Conservation (phyloP, 768 basidiomycete species). For the Calvatia gigantea region DNA sequence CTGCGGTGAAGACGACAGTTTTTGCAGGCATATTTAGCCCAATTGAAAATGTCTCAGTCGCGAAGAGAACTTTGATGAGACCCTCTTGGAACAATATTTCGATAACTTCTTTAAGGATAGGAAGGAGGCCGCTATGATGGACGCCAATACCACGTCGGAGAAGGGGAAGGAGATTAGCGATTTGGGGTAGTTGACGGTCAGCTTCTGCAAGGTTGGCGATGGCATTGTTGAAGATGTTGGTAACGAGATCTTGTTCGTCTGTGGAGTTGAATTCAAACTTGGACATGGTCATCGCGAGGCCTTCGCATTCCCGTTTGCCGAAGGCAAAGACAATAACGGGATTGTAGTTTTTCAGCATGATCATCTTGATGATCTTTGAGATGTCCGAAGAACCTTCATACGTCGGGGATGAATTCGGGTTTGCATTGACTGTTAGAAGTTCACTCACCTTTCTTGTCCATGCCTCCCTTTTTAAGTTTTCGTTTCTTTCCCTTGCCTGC, state of each 20-base stretch:
- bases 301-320: slow-evolving; percentile 97
- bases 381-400: slow-evolving; percentile 82
- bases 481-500: slow-evolving; percentile 88
- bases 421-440: background rate
- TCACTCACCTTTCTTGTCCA: slow-evolving; percentile 71
- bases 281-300: slow-evolving; percentile 84
- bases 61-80: slow-evolving; percentile 95
- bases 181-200: slow-evolving; percentile 90
- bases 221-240: slow-evolving; percentile 91
- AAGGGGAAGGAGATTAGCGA: slow-evolving; percentile 86
- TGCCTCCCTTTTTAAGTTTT: slow-evolving; percentile 90
- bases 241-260: slow-evolving; percentile 86
- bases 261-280: slow-evolving; percentile 94
- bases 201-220: slow-evolving; percentile 84
- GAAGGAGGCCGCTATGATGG: slow-evolving; percentile 96
- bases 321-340: slow-evolving; percentile 99
- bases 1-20: slow-evolving; percentile 95
- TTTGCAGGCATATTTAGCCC: slow-evolving; percentile 99
- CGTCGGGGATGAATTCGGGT: background rate
- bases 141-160: slow-evolving; percentile 95
- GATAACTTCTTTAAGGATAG: slow-evolving; percentile 97
- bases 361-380: slow-evolving; percentile 97
- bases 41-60: slow-evolving; percentile 98
- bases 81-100: slow-evolving; percentile 99
- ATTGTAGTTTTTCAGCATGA: slow-evolving; percentile 96